Evolutionary conservation across 73 alveolate genomes (phyloP), one percentile per base, ranked within the genome.

Genomic region (Paramecium sonneborni): DNA sequence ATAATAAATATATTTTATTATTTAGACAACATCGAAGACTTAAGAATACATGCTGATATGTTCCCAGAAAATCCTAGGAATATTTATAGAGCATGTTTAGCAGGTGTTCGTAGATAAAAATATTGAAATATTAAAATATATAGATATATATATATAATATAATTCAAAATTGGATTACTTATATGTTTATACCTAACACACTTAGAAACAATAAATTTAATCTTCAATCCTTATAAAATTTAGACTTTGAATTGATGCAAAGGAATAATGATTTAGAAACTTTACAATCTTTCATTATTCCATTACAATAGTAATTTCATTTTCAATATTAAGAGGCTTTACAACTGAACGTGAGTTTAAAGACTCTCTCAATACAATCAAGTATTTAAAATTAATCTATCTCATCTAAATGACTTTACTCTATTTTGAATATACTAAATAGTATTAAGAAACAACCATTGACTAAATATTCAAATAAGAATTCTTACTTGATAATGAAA

Each of bases 101-200:
- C 98, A 18, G 99, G 99, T 55, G 95, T 96, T 57, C 89, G 99
- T 58, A 95, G 99, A 93, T 96, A 96, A 89, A 93, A 94, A 85
- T 96, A 92, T 87, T 96, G 96, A 96, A 93, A 62, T 32, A 62
- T 62, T 62, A 62, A 15, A 62, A 62, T 62, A 62, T 30, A 26
- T 62, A 62, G 24, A 62, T 62, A 62, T 14, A 26, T 0, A 26
- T 26, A 52, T 52, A 52, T 52, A 18, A 62, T 23, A 62, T 23
- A 23, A 62, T 0, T 30, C n/a, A n/a, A n/a, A n/a, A n/a, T n/a
- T n/a, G n/a, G n/a, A 30, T 62, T 26, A 30, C 44, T 62, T 32
- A 24, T 26, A 28, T 69, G 37, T 79, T 6, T 44, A 23, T 23
- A 5, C 85, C 85, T 7, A 15, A 41, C 9, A 43, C 55, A 8